Conservation (phyloP, 2,329 filamentous ascomycete species). For the Rhinocladiella similis region DNA sequence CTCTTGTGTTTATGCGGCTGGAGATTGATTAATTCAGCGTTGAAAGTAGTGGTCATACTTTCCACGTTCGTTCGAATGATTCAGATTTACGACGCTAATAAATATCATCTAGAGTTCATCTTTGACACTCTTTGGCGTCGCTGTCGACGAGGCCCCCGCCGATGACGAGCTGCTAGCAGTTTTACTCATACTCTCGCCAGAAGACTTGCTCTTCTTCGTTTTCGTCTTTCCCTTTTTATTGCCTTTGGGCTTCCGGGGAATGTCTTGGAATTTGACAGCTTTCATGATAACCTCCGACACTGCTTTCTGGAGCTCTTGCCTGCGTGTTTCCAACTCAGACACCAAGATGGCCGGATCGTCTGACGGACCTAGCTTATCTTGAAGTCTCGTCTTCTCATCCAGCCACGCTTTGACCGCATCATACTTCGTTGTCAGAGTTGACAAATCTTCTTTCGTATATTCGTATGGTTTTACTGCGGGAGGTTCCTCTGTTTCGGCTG, state of each 20-base stretch:
- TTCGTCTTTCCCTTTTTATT: slow-evolving; percentile 35
- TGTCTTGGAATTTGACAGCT: slow-evolving; percentile 59
- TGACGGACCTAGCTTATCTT: slow-evolving; percentile 67
- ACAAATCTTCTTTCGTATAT: slow-evolving; percentile 73
- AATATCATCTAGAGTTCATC: slow-evolving; percentile 29
- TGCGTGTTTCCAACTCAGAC: slow-evolving; percentile 69
- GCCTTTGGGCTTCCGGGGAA: slow-evolving; percentile 27
- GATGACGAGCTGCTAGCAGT: slow-evolving; percentile 2
- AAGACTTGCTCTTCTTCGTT: slow-evolving; percentile 32
- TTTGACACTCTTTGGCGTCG: slow-evolving; percentile 3
- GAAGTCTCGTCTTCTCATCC: slow-evolving; percentile 66
- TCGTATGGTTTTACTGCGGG: slow-evolving; percentile 49
- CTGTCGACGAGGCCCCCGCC: slow-evolving; percentile 10
- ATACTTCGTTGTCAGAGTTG: slow-evolving; percentile 62
- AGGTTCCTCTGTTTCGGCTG: slow-evolving; percentile 35
- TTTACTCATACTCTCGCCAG: slow-evolving; percentile 4
- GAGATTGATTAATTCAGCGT: no score
- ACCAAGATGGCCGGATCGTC: slow-evolving; percentile 74
- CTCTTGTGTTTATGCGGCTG: no score
- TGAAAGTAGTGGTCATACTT: no score
- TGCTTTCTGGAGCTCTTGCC: slow-evolving; percentile 69
- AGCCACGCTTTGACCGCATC: slow-evolving; percentile 72
- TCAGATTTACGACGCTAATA: not conserved
- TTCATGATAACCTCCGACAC: slow-evolving; percentile 71
- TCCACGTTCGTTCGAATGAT: no score